Conservation (phyloP, 352 stramenopile species). For the Globisporangium middletonii region DNA sequence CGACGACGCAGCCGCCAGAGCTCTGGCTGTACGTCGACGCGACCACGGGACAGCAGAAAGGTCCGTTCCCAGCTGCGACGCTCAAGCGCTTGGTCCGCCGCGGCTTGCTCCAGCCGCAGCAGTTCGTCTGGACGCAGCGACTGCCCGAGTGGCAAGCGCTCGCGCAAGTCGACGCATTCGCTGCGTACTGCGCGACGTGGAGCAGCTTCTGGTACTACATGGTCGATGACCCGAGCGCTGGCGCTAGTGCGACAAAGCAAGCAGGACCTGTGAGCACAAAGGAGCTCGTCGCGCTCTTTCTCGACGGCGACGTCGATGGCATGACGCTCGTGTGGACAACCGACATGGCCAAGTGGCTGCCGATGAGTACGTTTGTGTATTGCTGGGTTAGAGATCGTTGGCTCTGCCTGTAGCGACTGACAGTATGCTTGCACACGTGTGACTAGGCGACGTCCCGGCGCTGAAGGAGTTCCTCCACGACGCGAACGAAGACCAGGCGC, state of each 20-base stretch:
- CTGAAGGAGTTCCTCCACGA: conserved; percentile 72
- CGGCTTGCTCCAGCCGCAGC: conserved; percentile 45
- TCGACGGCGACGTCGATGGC: conserved; percentile 59
- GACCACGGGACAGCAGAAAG: conserved; percentile 52
- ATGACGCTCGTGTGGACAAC: conserved; percentile 68
- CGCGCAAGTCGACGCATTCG: conserved; percentile 38
- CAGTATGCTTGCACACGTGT: neutral
- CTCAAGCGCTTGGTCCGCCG: conserved; percentile 70
- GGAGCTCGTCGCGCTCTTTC: conserved; percentile 50
- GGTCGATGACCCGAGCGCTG: conserved; percentile 17
- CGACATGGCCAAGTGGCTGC: conserved; percentile 44
- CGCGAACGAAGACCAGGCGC: conserved; percentile 56
- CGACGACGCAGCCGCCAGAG: conserved; percentile 12
- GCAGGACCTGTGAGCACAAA: conserved; percentile 44
- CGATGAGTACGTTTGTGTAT: conserved; percentile 26
- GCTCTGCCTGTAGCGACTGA: neutral
- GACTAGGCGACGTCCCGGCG: conserved; percentile 38
- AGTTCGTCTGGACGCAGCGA: conserved; percentile 67
- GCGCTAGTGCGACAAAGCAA: conserved; percentile 9
- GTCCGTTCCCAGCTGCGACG: conserved; percentile 44
- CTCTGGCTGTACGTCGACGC: conserved; percentile 78
- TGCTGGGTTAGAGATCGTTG: conserved; percentile 1
- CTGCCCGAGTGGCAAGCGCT: conserved; percentile 54
- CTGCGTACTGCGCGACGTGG: conserved; percentile 48
- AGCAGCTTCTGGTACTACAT: conserved; percentile 58